These are phyloP conservation scores for Hibiscus syriacus DNA, from an alignment of 345 rosid genomes.

Conservation along the genomic window DNA sequence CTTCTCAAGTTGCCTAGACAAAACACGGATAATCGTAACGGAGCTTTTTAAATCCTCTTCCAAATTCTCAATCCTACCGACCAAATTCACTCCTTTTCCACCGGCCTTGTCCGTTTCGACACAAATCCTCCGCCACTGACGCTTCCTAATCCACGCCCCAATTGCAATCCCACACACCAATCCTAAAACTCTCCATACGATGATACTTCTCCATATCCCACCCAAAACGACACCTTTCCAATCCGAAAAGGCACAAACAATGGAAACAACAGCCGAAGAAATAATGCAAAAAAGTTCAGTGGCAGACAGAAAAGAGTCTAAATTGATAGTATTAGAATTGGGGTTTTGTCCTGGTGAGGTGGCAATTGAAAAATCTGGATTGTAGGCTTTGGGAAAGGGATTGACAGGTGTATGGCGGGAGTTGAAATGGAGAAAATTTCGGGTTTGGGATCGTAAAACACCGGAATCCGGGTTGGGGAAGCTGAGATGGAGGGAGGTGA, in stretches of 20 bases:
- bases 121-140: constrained; percentile 64
- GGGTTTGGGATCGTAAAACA: constrained; percentile 9
- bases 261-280: constrained; percentile 47
- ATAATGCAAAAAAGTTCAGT: constrained; percentile 50
- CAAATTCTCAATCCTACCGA: constrained; percentile 67
- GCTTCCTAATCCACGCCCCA: constrained; percentile 63
- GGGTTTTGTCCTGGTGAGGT: constrained; percentile 3
- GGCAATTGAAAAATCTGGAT: constrained; percentile 16
- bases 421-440: constrained; percentile 5
- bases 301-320: constrained; percentile 37
- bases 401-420: not conserved
- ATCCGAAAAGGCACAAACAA: constrained; percentile 28
- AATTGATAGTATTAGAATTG: constrained; percentile 22
- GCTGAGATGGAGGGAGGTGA: constrained; percentile 20
- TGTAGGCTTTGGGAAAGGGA: constrained; percentile 27
- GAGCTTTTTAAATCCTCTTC: constrained; percentile 78
- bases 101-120: constrained; percentile 24
- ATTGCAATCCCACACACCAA: constrained; percentile 45
- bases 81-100: constrained; percentile 35
- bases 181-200: constrained; percentile 45
- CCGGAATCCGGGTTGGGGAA: not conserved
- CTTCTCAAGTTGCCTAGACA: constrained; percentile 88
- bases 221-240: constrained; percentile 27
- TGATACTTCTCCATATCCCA: constrained; percentile 43
- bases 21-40: constrained; percentile 47